These are phyloP conservation scores for Ceraceosorus guamensis DNA, from an alignment of 1,284 basidiomycete species.

Conservation along the genomic window DNA sequence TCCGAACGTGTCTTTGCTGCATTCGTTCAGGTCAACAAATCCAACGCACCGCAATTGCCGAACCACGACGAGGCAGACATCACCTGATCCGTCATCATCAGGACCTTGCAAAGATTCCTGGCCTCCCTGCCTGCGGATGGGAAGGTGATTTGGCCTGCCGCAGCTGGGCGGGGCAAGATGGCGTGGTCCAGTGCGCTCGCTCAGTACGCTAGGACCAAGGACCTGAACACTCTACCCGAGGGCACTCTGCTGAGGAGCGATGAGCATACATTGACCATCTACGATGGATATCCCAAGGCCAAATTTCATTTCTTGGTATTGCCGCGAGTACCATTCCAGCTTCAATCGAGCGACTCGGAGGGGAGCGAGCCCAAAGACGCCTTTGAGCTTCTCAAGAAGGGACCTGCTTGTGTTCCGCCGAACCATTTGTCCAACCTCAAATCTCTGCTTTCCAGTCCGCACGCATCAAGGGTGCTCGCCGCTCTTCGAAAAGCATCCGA, in stretches of 20 bases:
- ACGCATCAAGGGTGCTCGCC: background rate
- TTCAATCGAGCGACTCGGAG: background rate
- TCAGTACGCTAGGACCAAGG: background rate
- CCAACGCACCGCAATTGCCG: too few species aligned
- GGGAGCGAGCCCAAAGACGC: background rate
- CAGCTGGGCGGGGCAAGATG: background rate
- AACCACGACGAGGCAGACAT: too few species aligned
- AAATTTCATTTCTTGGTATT: constrained; percentile 31
- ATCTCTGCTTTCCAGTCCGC: background rate
- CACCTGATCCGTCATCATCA: too few species aligned
- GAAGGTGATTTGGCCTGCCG: too few species aligned
- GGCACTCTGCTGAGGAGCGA: constrained; percentile 59
- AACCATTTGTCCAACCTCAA: background rate
- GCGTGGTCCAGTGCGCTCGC: background rate
- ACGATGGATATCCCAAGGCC: constrained; percentile 73
- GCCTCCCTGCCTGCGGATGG: too few species aligned
- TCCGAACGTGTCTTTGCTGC: too few species aligned
- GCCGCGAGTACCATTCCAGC: background rate
- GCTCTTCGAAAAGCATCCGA: constrained; percentile 4
- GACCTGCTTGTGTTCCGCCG: background rate
- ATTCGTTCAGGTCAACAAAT: too few species aligned
- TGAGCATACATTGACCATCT: constrained; percentile 63
- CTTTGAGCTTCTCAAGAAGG: background rate
- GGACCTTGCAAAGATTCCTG: too few species aligned
- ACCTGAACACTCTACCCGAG: constrained; percentile 37